Conservation (phyloP, 2,329 filamentous ascomycete species). For the Fusarium nematophilum region DNA sequence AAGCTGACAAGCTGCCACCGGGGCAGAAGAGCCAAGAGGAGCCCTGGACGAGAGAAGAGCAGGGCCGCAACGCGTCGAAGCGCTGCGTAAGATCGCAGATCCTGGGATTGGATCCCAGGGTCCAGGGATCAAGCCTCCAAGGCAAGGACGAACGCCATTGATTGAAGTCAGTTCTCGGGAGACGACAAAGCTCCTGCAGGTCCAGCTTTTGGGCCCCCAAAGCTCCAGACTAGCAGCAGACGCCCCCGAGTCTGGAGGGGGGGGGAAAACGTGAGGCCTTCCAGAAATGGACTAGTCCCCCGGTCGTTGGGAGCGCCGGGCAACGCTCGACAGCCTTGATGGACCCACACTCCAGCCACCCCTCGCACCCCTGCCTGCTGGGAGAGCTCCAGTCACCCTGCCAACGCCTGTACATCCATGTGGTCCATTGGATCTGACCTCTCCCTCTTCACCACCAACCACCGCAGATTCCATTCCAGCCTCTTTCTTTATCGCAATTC, state of each 20-base stretch:
- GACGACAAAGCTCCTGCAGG: slow-evolving; percentile 31
- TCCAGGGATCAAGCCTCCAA: slow-evolving; percentile 31
- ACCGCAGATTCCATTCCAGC: slow-evolving; percentile 31
- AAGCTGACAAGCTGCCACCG: slow-evolving; percentile 23
- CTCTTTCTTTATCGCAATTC: slow-evolving; percentile 14
- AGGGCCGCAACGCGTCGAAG: slow-evolving; percentile 17
- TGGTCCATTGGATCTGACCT: slow-evolving; percentile 34
- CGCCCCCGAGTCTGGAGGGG: neutral
- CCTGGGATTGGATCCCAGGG: slow-evolving; percentile 10
- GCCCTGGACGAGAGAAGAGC: neutral
- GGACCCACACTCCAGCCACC: neutral
- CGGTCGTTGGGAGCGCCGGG: slow-evolving; percentile 19
- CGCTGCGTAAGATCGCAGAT: slow-evolving; percentile 41
- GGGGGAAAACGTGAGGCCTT: slow-evolving; percentile 8
- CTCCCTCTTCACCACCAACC: slow-evolving; percentile 34
- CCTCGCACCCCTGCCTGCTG: slow-evolving; percentile 12
- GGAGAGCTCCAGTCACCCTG: slow-evolving; percentile 39
- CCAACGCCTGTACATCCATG: slow-evolving; percentile 43
- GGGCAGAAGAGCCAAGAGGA: too few species aligned
- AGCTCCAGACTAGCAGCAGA: neutral
- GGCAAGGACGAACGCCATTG: slow-evolving; percentile 13
- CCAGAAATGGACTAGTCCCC: slow-evolving; percentile 11
- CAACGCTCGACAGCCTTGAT: slow-evolving; percentile 38
- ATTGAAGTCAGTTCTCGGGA: neutral
- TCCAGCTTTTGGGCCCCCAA: slow-evolving; percentile 12